Percentiles rank a stretch among this genome's conserved stretches.
Conservation (phyloP, 2,329 filamentous ascomycete species). For the Ophidiomyces ophidiicola region DNA sequence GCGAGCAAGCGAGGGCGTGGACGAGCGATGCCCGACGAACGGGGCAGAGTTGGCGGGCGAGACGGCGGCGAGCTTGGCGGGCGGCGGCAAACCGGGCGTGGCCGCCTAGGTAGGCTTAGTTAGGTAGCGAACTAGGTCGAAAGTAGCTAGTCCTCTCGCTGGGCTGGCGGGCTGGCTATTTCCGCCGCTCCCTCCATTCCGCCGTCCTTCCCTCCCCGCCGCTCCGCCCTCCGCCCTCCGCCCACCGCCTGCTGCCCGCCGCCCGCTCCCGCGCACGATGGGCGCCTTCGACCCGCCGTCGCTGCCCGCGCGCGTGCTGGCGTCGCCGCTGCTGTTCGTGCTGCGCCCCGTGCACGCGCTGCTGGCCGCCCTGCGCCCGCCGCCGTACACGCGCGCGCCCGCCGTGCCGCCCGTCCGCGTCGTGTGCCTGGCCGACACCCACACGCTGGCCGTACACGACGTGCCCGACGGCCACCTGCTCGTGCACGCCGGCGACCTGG, state of each 20-base stretch:
- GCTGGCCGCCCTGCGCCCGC: conserved; percentile 55
- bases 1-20: no score
- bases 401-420: conserved; percentile 51
- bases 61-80: no score
- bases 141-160: no score
- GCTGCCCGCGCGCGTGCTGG: conserved; percentile 50
- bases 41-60: no score
- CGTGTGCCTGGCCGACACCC: conserved; percentile 85
- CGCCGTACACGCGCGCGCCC: conserved; percentile 47
- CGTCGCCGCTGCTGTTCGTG: conserved; percentile 55
- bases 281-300: conserved; percentile 39
- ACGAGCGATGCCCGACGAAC: no score
- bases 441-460: conserved; percentile 42
- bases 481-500: conserved; percentile 81
- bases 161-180: no score
- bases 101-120: no score
- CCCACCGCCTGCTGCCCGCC: conserved; percentile 53
- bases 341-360: conserved; percentile 51
- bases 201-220: conserved; percentile 53
- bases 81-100: no score
- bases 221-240: conserved; percentile 46
- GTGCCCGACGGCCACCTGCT: conserved; percentile 66
- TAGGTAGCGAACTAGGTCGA: no score
- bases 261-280: conserved; percentile 51
- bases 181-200: conserved; percentile 19